Evolutionary conservation across 1,284 basidiomycete genomes (phyloP), one percentile per base, ranked within the genome.

Genomic region (Cerrena zonata): DNA sequence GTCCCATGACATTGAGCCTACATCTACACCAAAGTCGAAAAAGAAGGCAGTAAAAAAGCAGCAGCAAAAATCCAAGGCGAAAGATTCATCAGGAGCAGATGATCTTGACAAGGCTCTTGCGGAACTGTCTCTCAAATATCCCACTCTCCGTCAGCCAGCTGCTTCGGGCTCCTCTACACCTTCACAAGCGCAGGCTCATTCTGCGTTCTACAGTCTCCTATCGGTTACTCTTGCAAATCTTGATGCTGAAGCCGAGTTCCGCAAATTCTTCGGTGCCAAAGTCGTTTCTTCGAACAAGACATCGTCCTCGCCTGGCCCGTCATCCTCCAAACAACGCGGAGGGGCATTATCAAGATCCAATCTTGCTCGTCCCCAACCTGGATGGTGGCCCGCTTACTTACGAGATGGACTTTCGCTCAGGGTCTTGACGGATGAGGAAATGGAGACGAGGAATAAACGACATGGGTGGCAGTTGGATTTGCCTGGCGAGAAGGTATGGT

Each of bases 241-340:
- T 15, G 92, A 96, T 54, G 77, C 84, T 10, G 91, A 94, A 51
- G 84, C 85, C 0, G 94, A 97, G 65, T 79, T 96, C 67, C 84
- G 88, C 51, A 86, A 83, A 55, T 94, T 96, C 76, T 97, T 97
- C 61, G 94, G 94, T 1, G 80, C 89, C 5, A 89, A 86, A 64
- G 91, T 95, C 48, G 79, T 95, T 13, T 72, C 81, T 53, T 76
- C 80, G 1, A 75, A 74, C 12, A 78, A 78, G 53, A 73, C 78
- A 2, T 73, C 72, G 21, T 62, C 73, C 2, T 53, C 62, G 10
- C 58, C 66, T 5, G 50, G 58, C 13, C 47, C 57, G 2, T 48
- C 60, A 4, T 45, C 24, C 4, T n/a, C 5, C 23, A 23, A 7
- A 10, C 19, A 23, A 24, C 43, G 42, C 3, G 51, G 63, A 19